These are phyloP conservation scores for Psilocybe mexicana DNA, from an alignment of 1,284 basidiomycete genomes.

Conservation along the genomic window DNA sequence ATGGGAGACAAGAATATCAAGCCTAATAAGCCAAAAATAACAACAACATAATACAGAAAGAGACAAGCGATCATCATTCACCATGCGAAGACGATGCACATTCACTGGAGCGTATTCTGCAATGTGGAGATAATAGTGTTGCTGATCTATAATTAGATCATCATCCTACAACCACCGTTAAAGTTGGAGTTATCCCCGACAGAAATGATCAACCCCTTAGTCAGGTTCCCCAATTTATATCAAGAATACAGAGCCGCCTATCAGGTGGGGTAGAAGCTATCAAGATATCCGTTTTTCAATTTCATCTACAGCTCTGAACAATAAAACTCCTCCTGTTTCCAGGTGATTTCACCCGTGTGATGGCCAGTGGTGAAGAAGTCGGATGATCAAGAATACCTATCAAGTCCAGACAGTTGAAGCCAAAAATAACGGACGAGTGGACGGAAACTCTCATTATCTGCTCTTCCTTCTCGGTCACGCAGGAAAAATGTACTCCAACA, in stretches of 20 bases:
- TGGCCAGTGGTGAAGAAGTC: not conserved
- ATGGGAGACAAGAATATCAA: not conserved
- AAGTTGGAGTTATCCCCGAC: no score
- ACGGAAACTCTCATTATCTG: not conserved
- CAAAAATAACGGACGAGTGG: constrained; percentile 6
- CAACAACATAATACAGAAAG: constrained; percentile 1
- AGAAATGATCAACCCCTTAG: no score
- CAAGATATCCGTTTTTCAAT: not conserved
- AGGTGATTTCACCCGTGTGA: constrained; percentile 3
- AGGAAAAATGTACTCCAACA: not conserved
- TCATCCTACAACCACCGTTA: not conserved
- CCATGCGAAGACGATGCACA: constrained; percentile 4
- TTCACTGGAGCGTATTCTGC: not conserved
- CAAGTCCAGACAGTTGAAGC: not conserved
- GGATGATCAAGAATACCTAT: not conserved
- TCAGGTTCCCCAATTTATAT: no score
- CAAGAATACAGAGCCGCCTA: not conserved
- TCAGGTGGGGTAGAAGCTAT: not conserved
- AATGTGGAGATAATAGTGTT: not conserved
- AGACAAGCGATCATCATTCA: constrained; percentile 5
- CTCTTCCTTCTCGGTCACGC: no score
- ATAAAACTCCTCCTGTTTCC: not conserved
- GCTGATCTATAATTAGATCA: not conserved
- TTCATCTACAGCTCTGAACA: not conserved
- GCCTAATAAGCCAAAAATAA: not conserved